phyloP scores from a whole-genome alignment of 495 filamentous ascomycete species.

The Letharia lupina region DNA sequence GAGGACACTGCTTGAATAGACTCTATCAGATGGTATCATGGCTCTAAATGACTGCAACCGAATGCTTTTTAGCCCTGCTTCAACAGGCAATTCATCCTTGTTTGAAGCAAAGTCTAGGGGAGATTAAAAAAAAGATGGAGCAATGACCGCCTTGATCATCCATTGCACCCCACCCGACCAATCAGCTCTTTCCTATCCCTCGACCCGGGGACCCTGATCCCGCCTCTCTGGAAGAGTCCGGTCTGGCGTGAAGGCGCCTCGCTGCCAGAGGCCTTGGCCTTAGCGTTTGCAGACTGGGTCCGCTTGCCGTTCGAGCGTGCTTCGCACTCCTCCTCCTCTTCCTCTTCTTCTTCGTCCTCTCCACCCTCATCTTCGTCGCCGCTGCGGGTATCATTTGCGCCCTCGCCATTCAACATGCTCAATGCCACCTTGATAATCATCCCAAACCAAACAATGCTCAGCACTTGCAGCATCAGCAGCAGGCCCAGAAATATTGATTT shows the following conservation, averaged over 20 bases:
- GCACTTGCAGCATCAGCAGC: slow-evolving; percentile 66
- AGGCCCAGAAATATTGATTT: slow-evolving; percentile 66
- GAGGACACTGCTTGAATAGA: not conserved
- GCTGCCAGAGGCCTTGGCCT: slow-evolving; percentile 6
- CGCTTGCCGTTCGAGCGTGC: slow-evolving; percentile 12
- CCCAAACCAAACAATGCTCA: slow-evolving; percentile 81
- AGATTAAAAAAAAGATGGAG: not conserved
- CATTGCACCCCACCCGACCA: slow-evolving; percentile 19
- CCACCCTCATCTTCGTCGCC: slow-evolving; percentile 72
- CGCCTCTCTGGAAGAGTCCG: slow-evolving; percentile 13
- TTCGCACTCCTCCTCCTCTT: slow-evolving; percentile 20
- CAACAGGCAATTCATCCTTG: not conserved
- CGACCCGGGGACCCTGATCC: slow-evolving; percentile 15
- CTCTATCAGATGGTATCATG: slow-evolving; percentile 7
- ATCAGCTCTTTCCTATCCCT: slow-evolving; percentile 16
- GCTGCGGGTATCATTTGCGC: slow-evolving; percentile 78
- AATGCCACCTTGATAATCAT: slow-evolving; percentile 78
- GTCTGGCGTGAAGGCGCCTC: slow-evolving; percentile 10
- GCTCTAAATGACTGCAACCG: slow-evolving; percentile 10
- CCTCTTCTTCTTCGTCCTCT: slow-evolving; percentile 44
- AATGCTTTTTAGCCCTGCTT: not conserved
- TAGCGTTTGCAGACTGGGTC: not conserved
- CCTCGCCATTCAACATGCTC: slow-evolving; percentile 63
- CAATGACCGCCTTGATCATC: slow-evolving; percentile 1
- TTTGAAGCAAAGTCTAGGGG: not conserved